phyloP scores from a whole-genome alignment of 2,329 filamentous ascomycete genomes.

The Exophiala phaeomuriformis region DNA sequence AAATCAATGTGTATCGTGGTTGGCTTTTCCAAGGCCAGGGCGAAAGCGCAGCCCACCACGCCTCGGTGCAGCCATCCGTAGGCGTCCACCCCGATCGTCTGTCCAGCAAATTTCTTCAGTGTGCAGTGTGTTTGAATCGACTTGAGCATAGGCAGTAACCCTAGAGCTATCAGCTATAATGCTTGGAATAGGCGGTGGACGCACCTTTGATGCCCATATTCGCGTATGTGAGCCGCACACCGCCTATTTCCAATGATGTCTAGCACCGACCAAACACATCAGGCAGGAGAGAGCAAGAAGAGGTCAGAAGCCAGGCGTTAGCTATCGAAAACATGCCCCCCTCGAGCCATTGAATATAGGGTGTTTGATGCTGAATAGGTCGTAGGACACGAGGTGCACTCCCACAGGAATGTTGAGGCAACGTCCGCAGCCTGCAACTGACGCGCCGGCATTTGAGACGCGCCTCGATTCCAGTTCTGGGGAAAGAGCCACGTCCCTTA shows the following conservation, averaged over 20 bases:
- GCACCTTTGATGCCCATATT: constrained; percentile 40
- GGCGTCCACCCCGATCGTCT: constrained; percentile 88
- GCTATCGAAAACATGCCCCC: not conserved
- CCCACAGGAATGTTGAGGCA: not conserved
- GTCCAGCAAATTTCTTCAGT: constrained; percentile 76
- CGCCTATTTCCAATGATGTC: constrained; percentile 11
- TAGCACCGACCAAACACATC: not conserved
- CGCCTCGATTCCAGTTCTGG: not conserved
- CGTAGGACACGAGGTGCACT: not conserved
- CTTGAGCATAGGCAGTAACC: constrained; percentile 83
- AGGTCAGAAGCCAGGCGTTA: not conserved
- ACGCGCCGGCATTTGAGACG: not conserved
- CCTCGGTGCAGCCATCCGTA: constrained; percentile 98
- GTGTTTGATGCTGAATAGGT: not conserved
- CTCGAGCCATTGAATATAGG: constrained; percentile 7
- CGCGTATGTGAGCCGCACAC: constrained; percentile 8
- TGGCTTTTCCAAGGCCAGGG: constrained; percentile 79
- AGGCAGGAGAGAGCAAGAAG: not conserved
- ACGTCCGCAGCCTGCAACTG: not conserved
- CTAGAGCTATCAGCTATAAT: constrained; percentile 38
- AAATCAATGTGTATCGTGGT: constrained; percentile 90
- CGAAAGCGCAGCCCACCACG: constrained; percentile 80
- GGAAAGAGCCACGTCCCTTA: not conserved
- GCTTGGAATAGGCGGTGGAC: not conserved
- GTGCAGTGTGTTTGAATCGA: constrained; percentile 88